Percentiles rank a stretch among this genome's conserved stretches.
Evolutionary conservation across 805 yeast genomes (phyloP).

Genomic region (Wickerhamomyces strasburgensis): DNA sequence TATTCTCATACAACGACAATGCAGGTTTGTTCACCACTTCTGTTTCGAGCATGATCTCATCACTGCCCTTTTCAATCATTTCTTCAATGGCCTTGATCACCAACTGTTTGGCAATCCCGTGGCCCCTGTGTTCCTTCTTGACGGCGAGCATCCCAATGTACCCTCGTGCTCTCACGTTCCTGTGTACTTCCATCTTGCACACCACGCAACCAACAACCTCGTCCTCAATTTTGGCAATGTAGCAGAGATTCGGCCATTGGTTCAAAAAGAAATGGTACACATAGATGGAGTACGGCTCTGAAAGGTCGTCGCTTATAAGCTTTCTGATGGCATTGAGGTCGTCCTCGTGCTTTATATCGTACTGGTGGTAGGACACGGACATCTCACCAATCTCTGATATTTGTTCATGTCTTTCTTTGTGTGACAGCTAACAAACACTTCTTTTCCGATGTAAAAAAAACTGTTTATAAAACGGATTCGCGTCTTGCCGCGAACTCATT

Average conservation of each 20-base stretch:
- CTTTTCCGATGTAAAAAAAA: too few relatives aligned
- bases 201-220: conserved; percentile 77
- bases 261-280: conserved; percentile 88
- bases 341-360: conserved; percentile 23
- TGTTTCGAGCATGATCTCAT: conserved; percentile 90
- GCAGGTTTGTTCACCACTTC: conserved; percentile 80
- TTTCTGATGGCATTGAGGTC: conserved; percentile 48
- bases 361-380: conserved; percentile 19
- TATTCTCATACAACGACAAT: conserved; percentile 58
- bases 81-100: conserved; percentile 56
- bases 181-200: conserved; percentile 74
- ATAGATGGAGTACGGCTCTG: conserved; percentile 92
- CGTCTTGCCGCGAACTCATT: too few relatives aligned
- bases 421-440: too few relatives aligned
- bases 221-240: conserved; percentile 45
- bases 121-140: conserved; percentile 61
- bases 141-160: conserved; percentile 97
- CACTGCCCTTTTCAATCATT: conserved; percentile 65
- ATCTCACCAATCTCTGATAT: not conserved
- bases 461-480: too few relatives aligned
- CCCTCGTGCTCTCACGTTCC: conserved; percentile 71
- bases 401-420: too few relatives aligned
- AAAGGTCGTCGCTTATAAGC: conserved; percentile 67
- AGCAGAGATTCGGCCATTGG: conserved; percentile 86
- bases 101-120: conserved; percentile 75